Percentiles rank a stretch among this genome's conserved stretches.
These are phyloP conservation scores for Candida sithepensis DNA, from an alignment of 805 yeast species.

Conservation along the genomic window DNA sequence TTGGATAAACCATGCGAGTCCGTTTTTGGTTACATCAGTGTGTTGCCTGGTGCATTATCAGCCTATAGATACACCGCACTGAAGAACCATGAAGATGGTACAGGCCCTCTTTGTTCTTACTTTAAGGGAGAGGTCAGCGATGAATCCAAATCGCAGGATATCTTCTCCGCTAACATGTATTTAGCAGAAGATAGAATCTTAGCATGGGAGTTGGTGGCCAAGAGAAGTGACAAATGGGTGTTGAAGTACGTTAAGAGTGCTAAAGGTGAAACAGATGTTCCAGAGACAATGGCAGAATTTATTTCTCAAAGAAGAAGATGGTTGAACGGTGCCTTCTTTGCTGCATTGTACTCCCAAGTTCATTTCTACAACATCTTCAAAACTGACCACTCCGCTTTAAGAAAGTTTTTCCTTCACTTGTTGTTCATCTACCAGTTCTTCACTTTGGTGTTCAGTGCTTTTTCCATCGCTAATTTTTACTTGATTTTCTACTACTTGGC, in stretches of 20 bases:
- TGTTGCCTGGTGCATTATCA: conserved; percentile 92
- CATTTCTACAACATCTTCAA: conserved; percentile 88
- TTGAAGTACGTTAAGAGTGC: conserved; percentile 89
- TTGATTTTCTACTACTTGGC: conserved; percentile 90
- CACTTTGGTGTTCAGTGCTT: conserved; percentile 81
- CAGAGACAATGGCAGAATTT: conserved; percentile 91
- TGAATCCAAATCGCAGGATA: conserved; percentile 48
- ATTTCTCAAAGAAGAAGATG: conserved; percentile 96
- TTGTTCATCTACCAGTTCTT: conserved; percentile 88
- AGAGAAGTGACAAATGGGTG: conserved; percentile 79
- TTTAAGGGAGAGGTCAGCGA: conserved; percentile 73
- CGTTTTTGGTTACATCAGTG: conserved; percentile 87
- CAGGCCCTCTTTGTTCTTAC: conserved; percentile 86
- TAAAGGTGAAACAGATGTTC: conserved; percentile 95
- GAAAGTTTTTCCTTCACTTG: conserved; percentile 78
- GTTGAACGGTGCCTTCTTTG: conserved; percentile 97
- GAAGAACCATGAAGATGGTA: conserved; percentile 80
- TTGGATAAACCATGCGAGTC: conserved; percentile 93
- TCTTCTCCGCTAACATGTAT: conserved; percentile 95
- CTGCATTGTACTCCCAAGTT: conserved; percentile 84
- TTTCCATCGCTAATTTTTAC: conserved; percentile 88
- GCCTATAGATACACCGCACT: conserved; percentile 91
- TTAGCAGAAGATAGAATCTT: conserved; percentile 94
- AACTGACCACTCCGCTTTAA: conserved; percentile 75
- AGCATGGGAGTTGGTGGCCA: conserved; percentile 95